Conservation (phyloP, 2,329 filamentous ascomycete species). For the Fusarium sp. region DNA sequence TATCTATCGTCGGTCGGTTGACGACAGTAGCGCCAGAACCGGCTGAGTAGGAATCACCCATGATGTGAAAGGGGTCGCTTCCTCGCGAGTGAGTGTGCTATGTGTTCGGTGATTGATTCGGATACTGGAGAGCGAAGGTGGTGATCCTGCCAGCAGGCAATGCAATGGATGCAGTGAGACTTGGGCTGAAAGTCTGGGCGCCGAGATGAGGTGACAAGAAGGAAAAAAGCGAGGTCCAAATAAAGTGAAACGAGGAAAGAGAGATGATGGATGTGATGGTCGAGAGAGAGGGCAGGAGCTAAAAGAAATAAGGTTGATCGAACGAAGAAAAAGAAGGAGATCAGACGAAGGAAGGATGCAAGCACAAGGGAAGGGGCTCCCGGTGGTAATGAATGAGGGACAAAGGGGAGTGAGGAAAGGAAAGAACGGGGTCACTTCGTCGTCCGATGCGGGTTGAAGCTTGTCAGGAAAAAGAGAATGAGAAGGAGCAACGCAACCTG, state of each 20-base stretch:
- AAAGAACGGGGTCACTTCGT: constrained; percentile 17
- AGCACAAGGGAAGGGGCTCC: constrained; percentile 17
- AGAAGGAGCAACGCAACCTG: constrained; percentile 2
- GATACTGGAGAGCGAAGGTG: background rate
- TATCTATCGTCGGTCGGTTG: constrained; percentile 31
- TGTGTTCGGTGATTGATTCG: constrained; percentile 6
- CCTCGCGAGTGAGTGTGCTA: background rate
- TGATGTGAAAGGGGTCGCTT: constrained; percentile 16
- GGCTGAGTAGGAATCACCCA: constrained; percentile 38
- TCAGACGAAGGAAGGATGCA: constrained; percentile 18
- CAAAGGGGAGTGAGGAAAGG: constrained; percentile 15
- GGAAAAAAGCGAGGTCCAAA: background rate
- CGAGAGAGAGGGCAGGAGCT: constrained; percentile 7
- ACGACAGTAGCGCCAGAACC: constrained; percentile 28
- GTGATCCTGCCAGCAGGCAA: constrained; percentile 41
- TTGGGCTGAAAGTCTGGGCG: background rate
- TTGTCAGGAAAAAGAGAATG: constrained; percentile 25
- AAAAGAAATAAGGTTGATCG: constrained; percentile 10
- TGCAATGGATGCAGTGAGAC: background rate
- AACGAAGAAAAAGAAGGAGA: constrained; percentile 30
- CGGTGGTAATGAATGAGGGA: constrained; percentile 21
- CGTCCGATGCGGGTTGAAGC: constrained; percentile 31
- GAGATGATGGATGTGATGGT: background rate
- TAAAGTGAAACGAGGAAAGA: background rate
- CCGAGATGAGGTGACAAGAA: background rate